Evolutionary conservation across 768 basidiomycete genomes (phyloP).

Genomic region (Tricholoma sp.): DNA sequence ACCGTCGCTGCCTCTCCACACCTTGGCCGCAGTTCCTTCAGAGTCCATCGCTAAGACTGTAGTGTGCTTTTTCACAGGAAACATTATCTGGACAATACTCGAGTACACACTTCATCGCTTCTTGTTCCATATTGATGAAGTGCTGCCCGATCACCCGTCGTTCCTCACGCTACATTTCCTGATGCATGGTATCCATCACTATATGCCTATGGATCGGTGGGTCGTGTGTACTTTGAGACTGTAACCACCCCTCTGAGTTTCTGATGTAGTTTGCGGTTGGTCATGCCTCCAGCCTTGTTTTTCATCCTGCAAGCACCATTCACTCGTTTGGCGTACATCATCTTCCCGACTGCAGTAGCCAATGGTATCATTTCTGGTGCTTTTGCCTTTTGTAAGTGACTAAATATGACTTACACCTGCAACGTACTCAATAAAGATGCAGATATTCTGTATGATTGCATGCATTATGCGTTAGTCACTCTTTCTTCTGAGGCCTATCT

Average conservation of each 20-base stretch:
- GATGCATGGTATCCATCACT: conserved; percentile 95
- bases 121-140: conserved; percentile 91
- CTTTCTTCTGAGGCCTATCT: neutral
- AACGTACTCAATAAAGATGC: conserved; percentile 2
- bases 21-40: conserved; percentile 42
- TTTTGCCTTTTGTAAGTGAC: conserved; percentile 65
- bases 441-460: conserved; percentile 85
- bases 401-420: neutral
- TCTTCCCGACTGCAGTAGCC: conserved; percentile 83
- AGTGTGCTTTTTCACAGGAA: conserved; percentile 77
- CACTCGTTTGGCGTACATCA: conserved; percentile 71
- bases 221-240: conserved; percentile 15
- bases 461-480: conserved; percentile 82
- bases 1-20: conserved; percentile 49
- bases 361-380: conserved; percentile 90
- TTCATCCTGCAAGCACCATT: conserved; percentile 74
- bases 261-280: conserved; percentile 68
- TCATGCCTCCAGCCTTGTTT: conserved; percentile 95
- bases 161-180: conserved; percentile 88
- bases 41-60: conserved; percentile 49
- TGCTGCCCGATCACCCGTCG: conserved; percentile 76
- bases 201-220: conserved; percentile 92
- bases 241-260: conserved; percentile 1
- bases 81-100: conserved; percentile 88
- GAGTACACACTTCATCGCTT: conserved; percentile 95